phyloP scores from a whole-genome alignment of 108 stramenopile genomes.

The Cyclotella kingstonii region DNA sequence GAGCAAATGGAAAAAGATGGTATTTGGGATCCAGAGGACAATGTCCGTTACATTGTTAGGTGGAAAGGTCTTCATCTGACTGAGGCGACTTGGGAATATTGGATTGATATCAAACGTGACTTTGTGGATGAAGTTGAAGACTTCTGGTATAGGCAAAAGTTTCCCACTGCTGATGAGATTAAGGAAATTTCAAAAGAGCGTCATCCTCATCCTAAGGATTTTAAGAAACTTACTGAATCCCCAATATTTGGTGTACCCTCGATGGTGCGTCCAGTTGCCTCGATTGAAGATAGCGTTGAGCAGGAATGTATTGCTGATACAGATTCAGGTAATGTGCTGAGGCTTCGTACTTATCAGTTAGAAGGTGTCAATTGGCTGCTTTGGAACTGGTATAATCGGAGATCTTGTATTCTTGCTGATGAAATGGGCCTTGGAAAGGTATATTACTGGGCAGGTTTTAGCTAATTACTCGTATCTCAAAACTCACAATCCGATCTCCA shows the following conservation, averaged over 20 bases:
- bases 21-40: slow-evolving; percentile 85
- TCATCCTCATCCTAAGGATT: slow-evolving; percentile 76
- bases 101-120: slow-evolving; percentile 83
- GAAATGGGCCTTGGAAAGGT: slow-evolving; percentile 89
- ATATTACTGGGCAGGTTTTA: background rate
- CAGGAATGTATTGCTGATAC: slow-evolving; percentile 39
- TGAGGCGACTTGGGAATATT: slow-evolving; percentile 90
- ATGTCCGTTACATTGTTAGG: slow-evolving; percentile 83
- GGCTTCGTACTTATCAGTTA: slow-evolving; percentile 91
- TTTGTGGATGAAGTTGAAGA: slow-evolving; percentile 78
- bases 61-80: slow-evolving; percentile 81
- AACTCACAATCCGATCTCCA: no score
- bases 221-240: slow-evolving; percentile 76
- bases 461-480: no score
- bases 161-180: slow-evolving; percentile 55
- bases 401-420: slow-evolving; percentile 96
- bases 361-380: slow-evolving; percentile 98
- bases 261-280: slow-evolving; percentile 48
- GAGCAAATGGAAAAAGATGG: slow-evolving; percentile 36
- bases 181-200: slow-evolving; percentile 30
- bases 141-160: slow-evolving; percentile 76
- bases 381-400: slow-evolving; percentile 88
- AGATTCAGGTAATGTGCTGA: slow-evolving; percentile 48
- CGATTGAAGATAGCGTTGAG: slow-evolving; percentile 40
- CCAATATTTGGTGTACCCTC: slow-evolving; percentile 70